Conservation (phyloP, 371 early-diverging fungal species). For the Thermomucor indicae-seudaticae region DNA sequence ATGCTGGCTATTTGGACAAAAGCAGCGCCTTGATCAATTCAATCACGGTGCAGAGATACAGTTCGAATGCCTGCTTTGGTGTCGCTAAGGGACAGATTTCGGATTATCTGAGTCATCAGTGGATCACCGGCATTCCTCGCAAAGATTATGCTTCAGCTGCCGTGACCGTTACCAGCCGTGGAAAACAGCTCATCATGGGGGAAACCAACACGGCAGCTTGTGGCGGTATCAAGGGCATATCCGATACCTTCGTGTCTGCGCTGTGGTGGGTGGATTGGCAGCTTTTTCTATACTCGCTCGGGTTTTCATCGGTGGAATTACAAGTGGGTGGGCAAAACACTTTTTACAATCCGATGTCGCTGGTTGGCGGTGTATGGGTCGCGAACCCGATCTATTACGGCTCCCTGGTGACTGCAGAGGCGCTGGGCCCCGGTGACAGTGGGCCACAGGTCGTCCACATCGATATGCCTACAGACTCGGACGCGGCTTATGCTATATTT, state of each 20-base stretch:
- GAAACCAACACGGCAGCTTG: conserved; percentile 15
- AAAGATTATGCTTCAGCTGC: conserved; percentile 1
- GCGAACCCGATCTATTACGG: conserved; percentile 11
- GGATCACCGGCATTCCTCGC: conserved; percentile 3
- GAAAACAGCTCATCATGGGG: conserved; percentile 10
- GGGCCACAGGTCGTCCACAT: conserved; percentile 7
- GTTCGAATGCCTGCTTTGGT: conserved; percentile 12
- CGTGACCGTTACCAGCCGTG: not conserved
- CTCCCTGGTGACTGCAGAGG: conserved; percentile 8
- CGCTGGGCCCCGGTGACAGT: conserved; percentile 5
- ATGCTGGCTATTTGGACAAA: conserved; percentile 1
- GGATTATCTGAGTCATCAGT: conserved; percentile 9
- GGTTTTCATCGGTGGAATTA: conserved; percentile 3
- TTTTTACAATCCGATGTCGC: conserved; percentile 11
- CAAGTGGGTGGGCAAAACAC: conserved; percentile 11
- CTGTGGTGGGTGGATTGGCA: conserved; percentile 13
- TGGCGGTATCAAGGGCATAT: conserved; percentile 8
- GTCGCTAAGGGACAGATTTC: conserved; percentile 4
- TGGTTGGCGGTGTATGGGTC: conserved; percentile 2
- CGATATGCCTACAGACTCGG: not conserved
- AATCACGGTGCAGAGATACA: conserved; percentile 10
- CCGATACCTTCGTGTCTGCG: conserved; percentile 7
- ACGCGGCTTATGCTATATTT: conserved; percentile 8
- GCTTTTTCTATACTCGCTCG: conserved; percentile 8
- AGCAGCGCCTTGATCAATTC: conserved; percentile 6